Base-by-base conservation (phyloP, 176 grass and related monocot species). In the Aegilops speltoides region DNA sequence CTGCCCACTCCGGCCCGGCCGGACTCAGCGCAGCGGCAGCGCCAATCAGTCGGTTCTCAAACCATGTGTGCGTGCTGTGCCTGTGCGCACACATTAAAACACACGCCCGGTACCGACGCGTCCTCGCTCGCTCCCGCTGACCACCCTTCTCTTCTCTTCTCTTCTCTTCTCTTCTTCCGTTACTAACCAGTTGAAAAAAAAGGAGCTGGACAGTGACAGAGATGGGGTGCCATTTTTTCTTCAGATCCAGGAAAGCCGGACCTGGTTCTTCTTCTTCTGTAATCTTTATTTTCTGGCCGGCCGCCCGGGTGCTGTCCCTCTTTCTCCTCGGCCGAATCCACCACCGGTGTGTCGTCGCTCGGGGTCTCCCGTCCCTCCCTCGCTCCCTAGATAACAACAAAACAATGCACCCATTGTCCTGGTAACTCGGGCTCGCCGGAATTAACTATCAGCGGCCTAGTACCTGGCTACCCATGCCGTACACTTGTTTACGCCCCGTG, bases 381-480 rank as follows among this genome's bases (percentile, higher is more conserved):
- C 16, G 6, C 5, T 6, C 50, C 52, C 68, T 84, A 10, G 83
- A 33, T 85, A 67, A 11, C 66, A 81, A 20, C 26, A 50, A 81
- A 79, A 40, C 61, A 75, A 65, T 71, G 6, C 54, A 9, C 81
- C 6, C n/a, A 10, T 41, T 62, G 26, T 46, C 68, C 24, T 79
- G 48, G 80, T 84, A 79, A 79, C 87, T 64, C 70, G 81, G 37
- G 81, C 65, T 71, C 50, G 14, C 43, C 69, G 16, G 85, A 87
- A 15, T 90, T 70, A 48, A 57, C 24, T 23, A 25, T 1, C 20
- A 13, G 70, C 36, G 10, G 10, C 81, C 14, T 64, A 68, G 15
- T 17, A 70, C 64, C 25, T 22, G 36, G 5, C 68, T 37, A 40
- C 68, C 13, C 77, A 17, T 12, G 10, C 26, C 73, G 50, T 77